Evolutionary conservation across 2,329 filamentous ascomycete species (phyloP).

Genomic region (Cytospora chrysosperma): DNA sequence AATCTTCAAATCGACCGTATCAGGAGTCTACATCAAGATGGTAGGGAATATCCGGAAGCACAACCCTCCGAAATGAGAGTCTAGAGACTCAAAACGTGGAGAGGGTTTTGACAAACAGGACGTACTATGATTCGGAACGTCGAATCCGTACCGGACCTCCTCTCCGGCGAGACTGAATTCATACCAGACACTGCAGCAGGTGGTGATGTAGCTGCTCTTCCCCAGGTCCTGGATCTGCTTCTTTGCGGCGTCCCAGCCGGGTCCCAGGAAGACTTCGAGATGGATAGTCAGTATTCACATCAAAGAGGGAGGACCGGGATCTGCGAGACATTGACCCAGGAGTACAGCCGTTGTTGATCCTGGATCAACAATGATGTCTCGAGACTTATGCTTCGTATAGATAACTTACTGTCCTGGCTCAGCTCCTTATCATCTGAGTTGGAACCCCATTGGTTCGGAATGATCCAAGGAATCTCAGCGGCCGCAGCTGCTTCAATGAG

Average conservation of each 20-base stretch:
- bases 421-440: slow-evolving; percentile 40
- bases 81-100: too few relatives aligned
- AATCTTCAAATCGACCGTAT: too few relatives aligned
- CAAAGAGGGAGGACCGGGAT: too few relatives aligned
- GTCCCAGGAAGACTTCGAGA: slow-evolving; percentile 30
- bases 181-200: slow-evolving; percentile 52
- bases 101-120: too few relatives aligned
- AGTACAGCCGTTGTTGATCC: too few relatives aligned
- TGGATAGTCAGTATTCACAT: too few relatives aligned
- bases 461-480: slow-evolving; percentile 52
- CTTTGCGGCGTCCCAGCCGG: slow-evolving; percentile 22
- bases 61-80: too few relatives aligned
- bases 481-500: slow-evolving; percentile 55
- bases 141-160: slow-evolving; percentile 46
- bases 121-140: slow-evolving; percentile 43
- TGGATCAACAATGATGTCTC: too few relatives aligned
- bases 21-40: too few relatives aligned
- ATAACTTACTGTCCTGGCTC: slow-evolving; percentile 30
- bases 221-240: slow-evolving; percentile 40
- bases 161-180: slow-evolving; percentile 43
- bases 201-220: slow-evolving; percentile 41
- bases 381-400: too few relatives aligned
- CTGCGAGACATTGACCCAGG: too few relatives aligned
- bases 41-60: too few relatives aligned
- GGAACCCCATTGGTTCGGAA: slow-evolving; percentile 51